Conservation (phyloP, 768 basidiomycete genomes). For the Russula dissimulans region DNA sequence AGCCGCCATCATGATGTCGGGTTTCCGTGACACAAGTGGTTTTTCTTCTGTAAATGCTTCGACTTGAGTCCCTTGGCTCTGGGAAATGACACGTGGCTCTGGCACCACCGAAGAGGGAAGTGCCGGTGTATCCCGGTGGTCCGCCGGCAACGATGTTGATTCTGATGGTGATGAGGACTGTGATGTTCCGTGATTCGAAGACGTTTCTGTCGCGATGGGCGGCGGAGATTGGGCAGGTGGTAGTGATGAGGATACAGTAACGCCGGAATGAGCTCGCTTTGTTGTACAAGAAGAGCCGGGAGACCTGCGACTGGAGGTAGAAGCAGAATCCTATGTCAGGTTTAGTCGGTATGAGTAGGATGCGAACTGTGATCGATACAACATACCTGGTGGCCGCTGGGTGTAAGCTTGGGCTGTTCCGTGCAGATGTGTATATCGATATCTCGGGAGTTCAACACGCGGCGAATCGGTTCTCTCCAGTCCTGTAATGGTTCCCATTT, state of each 20-base stretch:
- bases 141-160: not conserved
- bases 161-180: not conserved
- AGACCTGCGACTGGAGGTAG: not conserved
- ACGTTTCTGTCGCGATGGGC: not conserved
- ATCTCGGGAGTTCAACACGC: not conserved
- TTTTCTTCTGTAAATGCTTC: not conserved
- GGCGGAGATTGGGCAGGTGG: not conserved
- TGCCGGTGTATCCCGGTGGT: not conserved
- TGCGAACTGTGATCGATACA: not conserved
- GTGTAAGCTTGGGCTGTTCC: not conserved
- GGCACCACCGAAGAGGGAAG: not conserved
- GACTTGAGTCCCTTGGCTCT: not conserved
- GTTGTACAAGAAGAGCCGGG: not conserved
- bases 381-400: not conserved
- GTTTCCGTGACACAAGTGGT: not conserved
- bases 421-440: not conserved
- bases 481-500: not conserved
- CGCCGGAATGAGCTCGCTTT: not conserved
- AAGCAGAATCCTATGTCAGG: not conserved
- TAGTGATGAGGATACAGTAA: fast-evolving
- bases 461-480: slow-evolving; percentile 2
- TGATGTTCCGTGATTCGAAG: not conserved
- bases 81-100: not conserved
- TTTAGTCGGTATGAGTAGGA: not conserved
- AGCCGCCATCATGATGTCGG: too few species aligned